Conservation (phyloP, 345 rosid genomes). For the Ceriops zippeliana region DNA sequence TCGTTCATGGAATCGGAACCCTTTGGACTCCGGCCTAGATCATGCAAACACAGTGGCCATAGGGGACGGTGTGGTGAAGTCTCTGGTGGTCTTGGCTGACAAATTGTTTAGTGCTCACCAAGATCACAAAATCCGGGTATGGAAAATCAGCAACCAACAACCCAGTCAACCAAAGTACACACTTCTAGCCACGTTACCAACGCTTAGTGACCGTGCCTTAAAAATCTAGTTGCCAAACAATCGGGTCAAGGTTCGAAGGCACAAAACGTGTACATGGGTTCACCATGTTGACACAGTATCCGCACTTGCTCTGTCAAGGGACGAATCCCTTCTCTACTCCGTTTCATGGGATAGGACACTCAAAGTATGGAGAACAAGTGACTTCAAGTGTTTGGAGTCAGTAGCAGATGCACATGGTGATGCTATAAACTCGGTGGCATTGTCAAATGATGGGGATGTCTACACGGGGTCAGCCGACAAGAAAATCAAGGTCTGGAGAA, state of each 20-base stretch:
- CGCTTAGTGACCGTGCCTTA: constrained; percentile 63
- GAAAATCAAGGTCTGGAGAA: constrained; percentile 75
- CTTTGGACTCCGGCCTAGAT: constrained; percentile 32
- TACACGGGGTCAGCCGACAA: constrained; percentile 88
- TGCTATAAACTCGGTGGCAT: constrained; percentile 73
- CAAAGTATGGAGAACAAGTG: constrained; percentile 77
- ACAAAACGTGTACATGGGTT: constrained; percentile 74
- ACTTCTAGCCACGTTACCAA: constrained; percentile 81
- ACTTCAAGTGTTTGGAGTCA: constrained; percentile 83
- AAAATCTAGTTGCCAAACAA: constrained; percentile 56
- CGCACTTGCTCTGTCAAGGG: constrained; percentile 63
- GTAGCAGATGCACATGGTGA: constrained; percentile 75
- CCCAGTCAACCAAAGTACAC: constrained; percentile 42
- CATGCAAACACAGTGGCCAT: constrained; percentile 28
- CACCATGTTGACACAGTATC: constrained; percentile 85
- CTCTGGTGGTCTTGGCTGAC: constrained; percentile 58
- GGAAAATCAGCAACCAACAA: constrained; percentile 57
- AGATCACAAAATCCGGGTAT: constrained; percentile 89
- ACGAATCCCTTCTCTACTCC: constrained; percentile 67
- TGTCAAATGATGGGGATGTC: constrained; percentile 53
- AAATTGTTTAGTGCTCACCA: constrained; percentile 90
- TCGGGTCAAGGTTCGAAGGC: constrained; percentile 68
- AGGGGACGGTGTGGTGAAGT: constrained; percentile 76
- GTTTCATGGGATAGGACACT: constrained; percentile 94
- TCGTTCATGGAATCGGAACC: constrained; percentile 50